Evolutionary conservation across 805 yeast genomes (phyloP).

Genomic region (Wickerhamomyces canadensis): DNA sequence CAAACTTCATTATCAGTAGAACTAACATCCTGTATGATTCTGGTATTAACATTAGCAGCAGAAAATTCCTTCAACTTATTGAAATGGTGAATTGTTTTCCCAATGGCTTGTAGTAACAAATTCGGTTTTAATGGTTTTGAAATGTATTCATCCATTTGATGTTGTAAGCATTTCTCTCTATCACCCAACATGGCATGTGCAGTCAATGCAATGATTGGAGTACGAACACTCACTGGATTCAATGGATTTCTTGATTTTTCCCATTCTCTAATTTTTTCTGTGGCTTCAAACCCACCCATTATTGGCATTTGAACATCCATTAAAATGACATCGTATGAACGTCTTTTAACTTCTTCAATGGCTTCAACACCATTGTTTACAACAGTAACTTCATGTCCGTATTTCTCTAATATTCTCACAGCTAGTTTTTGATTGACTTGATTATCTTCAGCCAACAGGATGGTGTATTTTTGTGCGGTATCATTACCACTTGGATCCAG

Average conservation of each 20-base stretch:
- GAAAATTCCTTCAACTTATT: slow-evolving; percentile 47
- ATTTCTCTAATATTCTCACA: slow-evolving; percentile 77
- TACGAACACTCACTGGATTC: slow-evolving; percentile 62
- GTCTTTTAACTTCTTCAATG: slow-evolving; percentile 62
- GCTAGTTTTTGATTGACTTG: slow-evolving; percentile 85
- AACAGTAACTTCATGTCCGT: slow-evolving; percentile 78
- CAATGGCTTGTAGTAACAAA: slow-evolving; percentile 75
- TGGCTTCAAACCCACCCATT: slow-evolving; percentile 93
- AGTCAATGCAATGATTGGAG: slow-evolving; percentile 85
- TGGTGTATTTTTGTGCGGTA: slow-evolving; percentile 68
- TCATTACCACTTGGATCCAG: slow-evolving; percentile 69
- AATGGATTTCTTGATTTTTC: slow-evolving; percentile 73
- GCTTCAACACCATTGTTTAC: slow-evolving; percentile 87
- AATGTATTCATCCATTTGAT: slow-evolving; percentile 89
- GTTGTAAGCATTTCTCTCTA: slow-evolving; percentile 77
- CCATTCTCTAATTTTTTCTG: slow-evolving; percentile 83
- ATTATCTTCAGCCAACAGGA: slow-evolving; percentile 82
- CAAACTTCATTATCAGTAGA: no score
- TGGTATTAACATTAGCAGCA: no score
- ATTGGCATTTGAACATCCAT: slow-evolving; percentile 97
- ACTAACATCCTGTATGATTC: no score
- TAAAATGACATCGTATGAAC: slow-evolving; percentile 70
- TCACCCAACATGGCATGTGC: slow-evolving; percentile 96
- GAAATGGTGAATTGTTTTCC: slow-evolving; percentile 72
- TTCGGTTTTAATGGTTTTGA: slow-evolving; percentile 86